phyloP scores from a whole-genome alignment of 1,284 basidiomycete genomes.

The Fomitopsis betulina region DNA sequence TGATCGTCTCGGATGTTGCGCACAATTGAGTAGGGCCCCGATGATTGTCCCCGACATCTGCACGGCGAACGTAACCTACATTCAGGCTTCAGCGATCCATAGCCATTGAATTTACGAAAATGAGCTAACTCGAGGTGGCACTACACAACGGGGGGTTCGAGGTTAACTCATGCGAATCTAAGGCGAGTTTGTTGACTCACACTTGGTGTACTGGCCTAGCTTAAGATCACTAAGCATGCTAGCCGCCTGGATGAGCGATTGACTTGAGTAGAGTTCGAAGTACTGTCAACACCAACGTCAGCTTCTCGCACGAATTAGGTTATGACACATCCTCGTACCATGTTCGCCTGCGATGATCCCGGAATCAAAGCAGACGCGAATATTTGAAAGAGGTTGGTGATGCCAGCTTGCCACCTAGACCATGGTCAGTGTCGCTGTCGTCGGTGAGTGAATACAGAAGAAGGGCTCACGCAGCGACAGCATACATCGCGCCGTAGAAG shows the following conservation, averaged over 20 bases:
- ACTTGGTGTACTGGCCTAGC: constrained; percentile 49
- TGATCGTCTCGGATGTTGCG: background rate
- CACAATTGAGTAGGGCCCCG: constrained; percentile 23
- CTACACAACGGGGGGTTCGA: background rate
- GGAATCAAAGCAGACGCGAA: constrained; percentile 35
- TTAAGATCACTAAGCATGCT: constrained; percentile 39
- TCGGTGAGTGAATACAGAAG: constrained; percentile 9
- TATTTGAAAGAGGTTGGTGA: constrained; percentile 25
- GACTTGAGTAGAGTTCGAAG: constrained; percentile 36
- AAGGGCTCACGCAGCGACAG: constrained; percentile 28
- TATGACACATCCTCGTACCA: constrained; percentile 19
- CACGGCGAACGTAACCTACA: constrained; percentile 39
- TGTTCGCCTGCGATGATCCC: constrained; percentile 38
- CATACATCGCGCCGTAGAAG: constrained; percentile 28
- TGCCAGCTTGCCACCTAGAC: constrained; percentile 10
- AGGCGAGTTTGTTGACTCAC: constrained; percentile 29
- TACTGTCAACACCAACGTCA: background rate
- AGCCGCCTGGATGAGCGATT: constrained; percentile 25
- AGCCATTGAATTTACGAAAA: background rate
- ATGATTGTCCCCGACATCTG: constrained; percentile 49
- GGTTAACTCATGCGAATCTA: background rate
- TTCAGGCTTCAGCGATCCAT: background rate
- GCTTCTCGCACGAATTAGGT: background rate
- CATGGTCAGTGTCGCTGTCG: constrained; percentile 22
- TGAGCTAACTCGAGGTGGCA: constrained; percentile 6